phyloP scores from a whole-genome alignment of 2,329 filamentous ascomycete species.

The Fusarium sp. region DNA sequence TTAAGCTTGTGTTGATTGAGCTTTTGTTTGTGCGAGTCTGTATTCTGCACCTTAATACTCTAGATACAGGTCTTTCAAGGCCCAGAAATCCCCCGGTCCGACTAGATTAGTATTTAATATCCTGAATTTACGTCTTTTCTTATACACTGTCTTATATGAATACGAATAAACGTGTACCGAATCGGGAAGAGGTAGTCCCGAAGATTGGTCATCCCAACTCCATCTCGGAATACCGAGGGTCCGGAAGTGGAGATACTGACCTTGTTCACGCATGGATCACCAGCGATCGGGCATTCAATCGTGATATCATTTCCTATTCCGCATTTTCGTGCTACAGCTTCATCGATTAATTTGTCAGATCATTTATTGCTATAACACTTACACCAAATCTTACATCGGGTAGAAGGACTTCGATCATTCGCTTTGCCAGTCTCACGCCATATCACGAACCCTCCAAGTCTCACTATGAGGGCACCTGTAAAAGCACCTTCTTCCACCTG shows the following conservation, averaged over 20 bases:
- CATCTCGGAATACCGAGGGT: conserved; percentile 14
- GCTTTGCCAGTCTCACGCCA: background rate
- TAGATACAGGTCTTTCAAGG: background rate
- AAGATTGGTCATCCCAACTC: conserved; percentile 2
- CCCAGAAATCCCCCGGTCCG: background rate
- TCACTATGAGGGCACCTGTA: conserved; percentile 11
- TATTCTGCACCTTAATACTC: background rate
- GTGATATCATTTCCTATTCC: background rate
- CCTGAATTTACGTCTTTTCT: background rate
- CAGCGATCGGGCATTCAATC: conserved; percentile 4
- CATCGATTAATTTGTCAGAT: background rate
- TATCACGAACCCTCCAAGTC: background rate
- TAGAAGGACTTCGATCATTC: background rate
- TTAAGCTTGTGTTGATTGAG: background rate
- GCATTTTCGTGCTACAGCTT: background rate
- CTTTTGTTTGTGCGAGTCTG: background rate
- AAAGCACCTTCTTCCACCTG: conserved; percentile 13
- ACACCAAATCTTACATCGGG: background rate
- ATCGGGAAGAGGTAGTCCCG: background rate
- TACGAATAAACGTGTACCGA: background rate
- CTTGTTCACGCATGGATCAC: background rate
- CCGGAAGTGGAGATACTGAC: conserved; percentile 19
- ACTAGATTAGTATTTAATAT: conserved; percentile 10
- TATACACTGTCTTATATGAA: rapidly evolving
- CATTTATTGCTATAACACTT: background rate